Base-by-base conservation (phyloP, 2,329 filamentous ascomycete species). In the Sarocladium strictum region DNA sequence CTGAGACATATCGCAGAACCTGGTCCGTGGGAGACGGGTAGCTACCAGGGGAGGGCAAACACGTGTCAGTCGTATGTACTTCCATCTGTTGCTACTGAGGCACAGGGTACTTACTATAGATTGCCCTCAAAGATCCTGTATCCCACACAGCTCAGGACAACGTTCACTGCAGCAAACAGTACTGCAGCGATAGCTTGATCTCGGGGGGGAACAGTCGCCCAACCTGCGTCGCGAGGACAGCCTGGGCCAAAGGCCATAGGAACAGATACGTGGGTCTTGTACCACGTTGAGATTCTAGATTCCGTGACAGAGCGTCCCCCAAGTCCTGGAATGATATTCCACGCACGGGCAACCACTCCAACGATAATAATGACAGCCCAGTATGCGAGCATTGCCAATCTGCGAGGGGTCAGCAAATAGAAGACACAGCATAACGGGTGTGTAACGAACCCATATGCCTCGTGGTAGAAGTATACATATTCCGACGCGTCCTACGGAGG, bases 1-100 rank as follows among this genome's bases (percentile, higher is more conserved):
- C 83, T 0, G 81, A 79, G 0, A 83, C 71, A 54, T 84, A 86
- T 1, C 83, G 79, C 38, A 72, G 69, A 0, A 68, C 45, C 55
- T 77, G 74, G 4, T 62, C 65, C 2, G 62, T 62, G 0, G 60
- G 54, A 0, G 62, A 58, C 0, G 67, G 64, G 52, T 69, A 76
- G 58, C 72, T 76, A n/a, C 19, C 15, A 19, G 27, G 11, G 1
- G 10, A 1, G 27, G 11, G 1, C 7, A 1, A 19, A 3, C 11
- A 45, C 19, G 4, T 45, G 12, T 45, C 24, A 45, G 19, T 19
- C 41, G 24, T 7, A 10, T 45, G 29, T 32, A 32, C n/a, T 14
- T 11, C 10, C 41, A 19, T 11, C 29, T 15, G 12, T 9, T 27
- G 21, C 7, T 17, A 9, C 27, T 50, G 29, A n/a, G 23, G 15